A percentile compares a stretch with the other conserved stretches of the same genome.
Conservation (phyloP, 208 protist genomes). For the Sergeia podlipaevii region DNA sequence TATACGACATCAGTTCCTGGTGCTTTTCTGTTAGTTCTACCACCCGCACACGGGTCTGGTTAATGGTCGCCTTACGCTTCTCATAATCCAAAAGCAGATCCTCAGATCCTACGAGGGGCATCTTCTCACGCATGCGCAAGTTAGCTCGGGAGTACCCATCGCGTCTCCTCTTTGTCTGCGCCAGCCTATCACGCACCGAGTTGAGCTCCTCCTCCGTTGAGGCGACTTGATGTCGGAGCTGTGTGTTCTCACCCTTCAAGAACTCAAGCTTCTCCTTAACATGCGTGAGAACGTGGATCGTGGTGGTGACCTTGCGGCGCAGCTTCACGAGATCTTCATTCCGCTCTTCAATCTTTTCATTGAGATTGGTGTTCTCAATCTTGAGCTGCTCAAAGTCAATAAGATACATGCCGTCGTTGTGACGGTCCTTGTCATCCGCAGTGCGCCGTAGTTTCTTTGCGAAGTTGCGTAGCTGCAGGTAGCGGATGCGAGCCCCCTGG, state of each 20-base stretch:
- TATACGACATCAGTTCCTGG: constrained; percentile 52
- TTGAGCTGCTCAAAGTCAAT: constrained; percentile 99
- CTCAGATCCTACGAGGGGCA: constrained; percentile 92
- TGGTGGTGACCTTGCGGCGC: constrained; percentile 93
- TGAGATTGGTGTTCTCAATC: constrained; percentile 98
- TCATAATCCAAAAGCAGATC: constrained; percentile 96
- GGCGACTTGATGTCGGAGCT: constrained; percentile 85
- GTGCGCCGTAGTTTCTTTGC: constrained; percentile 58
- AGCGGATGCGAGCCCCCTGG: constrained; percentile 78
- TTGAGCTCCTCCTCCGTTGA: constrained; percentile 89
- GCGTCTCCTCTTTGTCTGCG: constrained; percentile 88
- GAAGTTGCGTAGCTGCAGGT: constrained; percentile 89
- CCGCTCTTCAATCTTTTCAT: constrained; percentile 98
- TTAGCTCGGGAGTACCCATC: constrained; percentile 88
- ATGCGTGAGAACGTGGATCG: constrained; percentile 97
- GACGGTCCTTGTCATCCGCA: constrained; percentile 59
- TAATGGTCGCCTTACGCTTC: constrained; percentile 77
- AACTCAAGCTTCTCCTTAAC: constrained; percentile 98
- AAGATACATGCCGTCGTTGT: constrained; percentile 93
- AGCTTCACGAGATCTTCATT: constrained; percentile 97
- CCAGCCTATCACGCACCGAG: constrained; percentile 82
- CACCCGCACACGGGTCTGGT: constrained; percentile 59
- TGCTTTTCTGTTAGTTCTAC: constrained; percentile 80
- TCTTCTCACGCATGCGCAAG: constrained; percentile 87
- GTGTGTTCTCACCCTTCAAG: constrained; percentile 89